These are phyloP conservation scores for Plantago coronopus DNA, from an alignment of 305 asterid species.

Conservation along the genomic window DNA sequence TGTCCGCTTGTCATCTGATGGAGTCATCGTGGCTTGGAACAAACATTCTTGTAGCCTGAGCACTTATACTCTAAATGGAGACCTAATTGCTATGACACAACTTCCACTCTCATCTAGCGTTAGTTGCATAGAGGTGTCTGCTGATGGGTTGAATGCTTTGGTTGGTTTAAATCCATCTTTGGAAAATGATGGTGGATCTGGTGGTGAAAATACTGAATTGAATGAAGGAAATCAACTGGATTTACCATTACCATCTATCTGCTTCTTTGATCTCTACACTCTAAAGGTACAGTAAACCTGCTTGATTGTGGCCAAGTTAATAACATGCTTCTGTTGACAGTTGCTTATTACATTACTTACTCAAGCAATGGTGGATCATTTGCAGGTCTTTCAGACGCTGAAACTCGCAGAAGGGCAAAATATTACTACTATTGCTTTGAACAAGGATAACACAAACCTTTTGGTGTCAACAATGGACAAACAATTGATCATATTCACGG, in stretches of 20 bases:
- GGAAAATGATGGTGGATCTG: conserved; percentile 45
- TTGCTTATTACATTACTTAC: not conserved
- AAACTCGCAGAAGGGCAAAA: conserved; percentile 75
- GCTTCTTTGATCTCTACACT: conserved; percentile 76
- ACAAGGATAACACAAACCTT: conserved; percentile 80
- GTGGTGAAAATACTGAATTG: conserved; percentile 38
- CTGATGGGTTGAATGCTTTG: conserved; percentile 73
- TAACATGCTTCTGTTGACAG: conserved; percentile 14
- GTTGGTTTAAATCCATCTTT: conserved; percentile 69
- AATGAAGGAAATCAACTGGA: conserved; percentile 40
- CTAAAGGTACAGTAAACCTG: conserved; percentile 51
- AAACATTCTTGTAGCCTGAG: conserved; percentile 46
- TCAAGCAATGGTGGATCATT: conserved; percentile 22
- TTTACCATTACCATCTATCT: conserved; percentile 68
- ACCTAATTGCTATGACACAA: conserved; percentile 50
- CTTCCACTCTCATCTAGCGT: conserved; percentile 61
- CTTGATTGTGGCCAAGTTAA: conserved; percentile 4
- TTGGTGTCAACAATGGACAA: conserved; percentile 85
- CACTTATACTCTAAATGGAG: conserved; percentile 79
- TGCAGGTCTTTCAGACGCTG: conserved; percentile 67
- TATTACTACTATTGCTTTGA: conserved; percentile 65
- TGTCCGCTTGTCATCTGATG: conserved; percentile 75
- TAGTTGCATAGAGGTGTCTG: conserved; percentile 86
- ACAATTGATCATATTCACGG: conserved; percentile 80
- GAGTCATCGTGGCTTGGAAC: conserved; percentile 74